These are phyloP conservation scores for Solanum bulbocastanum DNA, from an alignment of 257 asterid genomes.

Conservation along the genomic window DNA sequence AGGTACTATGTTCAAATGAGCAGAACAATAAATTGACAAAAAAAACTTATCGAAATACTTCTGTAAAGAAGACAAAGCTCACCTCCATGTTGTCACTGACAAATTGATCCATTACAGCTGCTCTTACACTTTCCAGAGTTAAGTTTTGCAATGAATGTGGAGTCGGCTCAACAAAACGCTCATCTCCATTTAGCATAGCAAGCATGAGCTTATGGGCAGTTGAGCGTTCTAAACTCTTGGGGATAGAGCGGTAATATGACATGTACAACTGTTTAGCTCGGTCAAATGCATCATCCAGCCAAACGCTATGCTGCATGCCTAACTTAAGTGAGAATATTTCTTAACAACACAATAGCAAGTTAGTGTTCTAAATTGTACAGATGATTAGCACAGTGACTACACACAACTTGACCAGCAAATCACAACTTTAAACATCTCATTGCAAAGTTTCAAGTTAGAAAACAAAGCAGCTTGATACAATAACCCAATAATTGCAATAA, in stretches of 20 bases:
- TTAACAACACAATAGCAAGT: neutral
- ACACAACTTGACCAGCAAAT: conserved; percentile 5
- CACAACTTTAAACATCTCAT: neutral
- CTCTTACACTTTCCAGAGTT: conserved; percentile 70
- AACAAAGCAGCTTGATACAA: neutral
- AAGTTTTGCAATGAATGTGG: conserved; percentile 75
- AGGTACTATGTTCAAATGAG: neutral
- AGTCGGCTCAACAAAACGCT: conserved; percentile 96
- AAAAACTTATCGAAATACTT: conserved; percentile 4
- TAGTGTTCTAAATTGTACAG: neutral
- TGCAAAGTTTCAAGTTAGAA: neutral
- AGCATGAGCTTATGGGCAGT: conserved; percentile 98
- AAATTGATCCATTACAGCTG: conserved; percentile 95
- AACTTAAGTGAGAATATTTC: neutral
- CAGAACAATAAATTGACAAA: neutral
- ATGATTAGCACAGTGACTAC: neutral
- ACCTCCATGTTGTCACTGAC: conserved; percentile 98
- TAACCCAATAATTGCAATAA: neutral
- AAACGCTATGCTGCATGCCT: conserved; percentile 84
- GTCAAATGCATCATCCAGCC: conserved; percentile 98
- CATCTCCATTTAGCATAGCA: conserved; percentile 97
- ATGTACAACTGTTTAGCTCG: conserved; percentile 93
- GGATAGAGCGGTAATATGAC: conserved; percentile 91
- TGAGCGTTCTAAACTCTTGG: conserved; percentile 97
- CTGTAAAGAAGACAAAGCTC: neutral